Conservation (phyloP, 495 filamentous ascomycete species). For the Chaetomium tenue region DNA sequence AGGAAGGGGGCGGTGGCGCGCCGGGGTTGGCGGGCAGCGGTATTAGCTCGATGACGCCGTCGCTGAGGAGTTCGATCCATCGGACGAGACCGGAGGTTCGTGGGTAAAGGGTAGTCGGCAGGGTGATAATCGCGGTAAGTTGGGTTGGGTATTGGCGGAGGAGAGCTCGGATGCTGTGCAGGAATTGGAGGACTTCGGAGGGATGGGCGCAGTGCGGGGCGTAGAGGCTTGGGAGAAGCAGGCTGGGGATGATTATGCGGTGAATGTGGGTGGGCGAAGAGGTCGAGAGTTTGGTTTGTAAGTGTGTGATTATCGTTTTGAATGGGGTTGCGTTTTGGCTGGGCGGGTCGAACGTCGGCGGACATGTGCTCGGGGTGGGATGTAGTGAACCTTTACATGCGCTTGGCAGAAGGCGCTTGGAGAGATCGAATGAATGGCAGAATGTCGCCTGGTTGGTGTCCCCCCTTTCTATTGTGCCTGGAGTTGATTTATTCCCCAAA, state of each 20-base stretch:
- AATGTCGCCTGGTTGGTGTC: conserved; percentile 50
- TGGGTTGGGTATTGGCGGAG: conserved; percentile 62
- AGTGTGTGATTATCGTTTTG: conserved; percentile 57
- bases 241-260: conserved; percentile 75
- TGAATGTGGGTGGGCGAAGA: conserved; percentile 64
- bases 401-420: conserved; percentile 69
- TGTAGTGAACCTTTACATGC: conserved; percentile 47
- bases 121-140: conserved; percentile 71
- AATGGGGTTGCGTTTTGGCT: conserved; percentile 48
- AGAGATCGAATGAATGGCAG: conserved; percentile 88
- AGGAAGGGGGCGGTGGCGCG: conserved; percentile 47
- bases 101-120: conserved; percentile 79
- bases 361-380: conserved; percentile 45
- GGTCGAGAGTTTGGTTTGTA: conserved; percentile 57
- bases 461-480: conserved; percentile 56
- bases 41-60: conserved; percentile 84
- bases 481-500: conserved; percentile 59
- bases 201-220: conserved; percentile 64
- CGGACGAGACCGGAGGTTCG: conserved; percentile 73
- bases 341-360: conserved; percentile 25
- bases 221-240: conserved; percentile 83
- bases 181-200: conserved; percentile 71
- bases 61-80: conserved; percentile 82
- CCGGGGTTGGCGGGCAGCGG: conserved; percentile 73
- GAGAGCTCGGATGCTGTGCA: conserved; percentile 75